Conservation (phyloP, 179 eudicot genomes). For the Drosera spatulata region DNA sequence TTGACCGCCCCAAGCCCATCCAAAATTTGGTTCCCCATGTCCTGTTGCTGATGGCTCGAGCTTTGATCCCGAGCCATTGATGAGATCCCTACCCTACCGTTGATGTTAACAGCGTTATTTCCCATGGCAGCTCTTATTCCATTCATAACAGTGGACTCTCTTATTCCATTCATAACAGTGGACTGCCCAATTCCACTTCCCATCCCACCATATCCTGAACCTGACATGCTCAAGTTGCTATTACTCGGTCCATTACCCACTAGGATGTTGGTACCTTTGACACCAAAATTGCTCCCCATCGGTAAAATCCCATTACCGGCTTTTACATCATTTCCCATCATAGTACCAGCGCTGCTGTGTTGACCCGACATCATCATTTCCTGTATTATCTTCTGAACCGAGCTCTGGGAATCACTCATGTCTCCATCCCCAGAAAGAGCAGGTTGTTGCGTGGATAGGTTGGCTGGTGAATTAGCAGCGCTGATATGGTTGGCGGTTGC, state of each 20-base stretch:
- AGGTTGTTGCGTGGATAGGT: conserved; percentile 36
- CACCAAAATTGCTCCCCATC: conserved; percentile 14
- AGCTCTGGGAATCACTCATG: conserved; percentile 56
- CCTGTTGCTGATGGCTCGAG: conserved; percentile 58
- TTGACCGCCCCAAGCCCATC: conserved; percentile 73
- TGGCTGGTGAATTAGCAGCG: conserved; percentile 37
- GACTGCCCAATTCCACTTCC: conserved; percentile 45
- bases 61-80: conserved; percentile 34
- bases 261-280: conserved; percentile 26
- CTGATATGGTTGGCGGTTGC: conserved; percentile 25
- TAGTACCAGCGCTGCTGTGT: conserved; percentile 29
- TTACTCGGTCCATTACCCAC: conserved; percentile 34
- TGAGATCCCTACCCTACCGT: conserved; percentile 45
- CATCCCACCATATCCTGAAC: conserved; percentile 36
- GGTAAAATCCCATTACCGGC: conserved; percentile 40
- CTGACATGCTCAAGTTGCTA: conserved; percentile 27
- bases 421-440: conserved; percentile 38
- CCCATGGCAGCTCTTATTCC: conserved; percentile 49
- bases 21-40: conserved; percentile 54
- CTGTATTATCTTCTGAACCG: conserved; percentile 73
- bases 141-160: conserved; percentile 30
- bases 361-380: conserved; percentile 71
- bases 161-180: conserved; percentile 7
- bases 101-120: conserved; percentile 32
- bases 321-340: conserved; percentile 49